Base-by-base conservation (phyloP, 495 filamentous ascomycete genomes). In the Hypoxylon fragiforme region DNA sequence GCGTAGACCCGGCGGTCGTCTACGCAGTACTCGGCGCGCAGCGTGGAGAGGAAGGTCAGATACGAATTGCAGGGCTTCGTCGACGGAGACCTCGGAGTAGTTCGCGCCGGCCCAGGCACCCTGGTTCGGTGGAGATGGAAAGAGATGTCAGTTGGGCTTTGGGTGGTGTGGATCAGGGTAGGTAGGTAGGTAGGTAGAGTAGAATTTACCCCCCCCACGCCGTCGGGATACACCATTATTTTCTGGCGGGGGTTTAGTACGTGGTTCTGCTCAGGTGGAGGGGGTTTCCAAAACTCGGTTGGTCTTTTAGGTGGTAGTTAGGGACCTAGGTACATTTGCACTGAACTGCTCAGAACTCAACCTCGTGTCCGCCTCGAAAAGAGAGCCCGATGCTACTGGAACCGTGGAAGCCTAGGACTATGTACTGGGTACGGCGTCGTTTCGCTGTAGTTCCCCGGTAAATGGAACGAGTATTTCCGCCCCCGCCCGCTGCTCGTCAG, bases 1-100 rank as follows among this genome's bases (percentile, higher is more conserved):
- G 79, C 77, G 52, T 81, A 84, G 47, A 82, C 67, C 7, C 77
- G 73, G 13, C 54, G 52, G 2, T 70, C 52, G 40, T 85, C 81
- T 53, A 82, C 71, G 60, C 80, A 82, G 53, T 79, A 77, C 2
- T 62, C 59, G 11, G 48, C 53, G 30, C 70, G 62, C 9, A 83
- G 38, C 21, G 77, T 60, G 13, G 59, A 59, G 32, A 84, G 65
- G 18, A n/a, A 83, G 69, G 14, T 80, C 78, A 9, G 65, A 56
- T 5, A 70, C 74, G 58, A 78, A 80, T 15, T 73, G 70, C 14
- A 78, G 62, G 49, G 78, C 77, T 30, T 80, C 72, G 7, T 62
- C 60, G 0, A 70, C 72, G 9, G 63, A 64, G 24, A 59, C 47
- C 50, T 56, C 36, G 12, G 65, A 68, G 50, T 66, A 68, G 44